Evolutionary conservation across 257 asterid species (phyloP).

Genomic region (Schizonepeta tenuifolia): DNA sequence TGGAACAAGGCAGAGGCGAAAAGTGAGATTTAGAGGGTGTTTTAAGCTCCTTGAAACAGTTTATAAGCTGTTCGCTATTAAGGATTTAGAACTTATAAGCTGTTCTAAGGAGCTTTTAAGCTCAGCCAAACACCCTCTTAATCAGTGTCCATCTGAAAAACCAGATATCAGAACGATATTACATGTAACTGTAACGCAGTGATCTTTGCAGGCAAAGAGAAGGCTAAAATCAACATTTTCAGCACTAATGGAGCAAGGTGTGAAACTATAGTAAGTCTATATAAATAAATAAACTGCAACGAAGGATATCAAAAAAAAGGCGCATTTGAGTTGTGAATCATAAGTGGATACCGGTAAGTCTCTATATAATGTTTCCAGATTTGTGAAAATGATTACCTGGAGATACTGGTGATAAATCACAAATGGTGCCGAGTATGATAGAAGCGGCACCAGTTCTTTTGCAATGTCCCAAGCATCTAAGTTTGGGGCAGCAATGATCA

Average conservation of each 20-base stretch:
- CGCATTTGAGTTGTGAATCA: not conserved
- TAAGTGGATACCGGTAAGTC: not conserved
- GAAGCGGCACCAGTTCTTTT: conserved; percentile 79
- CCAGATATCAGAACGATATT: too few relatives aligned
- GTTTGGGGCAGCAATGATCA: conserved; percentile 88
- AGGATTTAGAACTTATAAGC: too few relatives aligned
- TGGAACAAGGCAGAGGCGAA: not conserved
- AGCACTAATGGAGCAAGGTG: not conserved
- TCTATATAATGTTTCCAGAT: not conserved
- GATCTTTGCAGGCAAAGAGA: not conserved
- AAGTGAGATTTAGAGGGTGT: too few relatives aligned
- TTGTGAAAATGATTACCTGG: conserved; percentile 54
- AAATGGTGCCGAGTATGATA: conserved; percentile 92
- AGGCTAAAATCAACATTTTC: conserved; percentile 8
- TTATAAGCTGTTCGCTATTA: too few relatives aligned
- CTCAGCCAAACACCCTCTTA: too few relatives aligned
- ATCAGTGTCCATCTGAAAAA: not conserved
- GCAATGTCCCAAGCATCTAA: conserved; percentile 77
- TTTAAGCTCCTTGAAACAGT: too few relatives aligned
- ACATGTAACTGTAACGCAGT: too few relatives aligned
- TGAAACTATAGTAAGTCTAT: not conserved
- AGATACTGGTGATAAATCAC: conserved; percentile 91
- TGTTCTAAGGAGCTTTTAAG: too few relatives aligned
- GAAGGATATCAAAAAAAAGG: not conserved
- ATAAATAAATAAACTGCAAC: too few relatives aligned